A percentile compares a stretch with the other conserved stretches of the same genome.
Evolutionary conservation across 371 early-diverging fungal genomes (phyloP).

Genomic region (Blakeslea trispora): DNA sequence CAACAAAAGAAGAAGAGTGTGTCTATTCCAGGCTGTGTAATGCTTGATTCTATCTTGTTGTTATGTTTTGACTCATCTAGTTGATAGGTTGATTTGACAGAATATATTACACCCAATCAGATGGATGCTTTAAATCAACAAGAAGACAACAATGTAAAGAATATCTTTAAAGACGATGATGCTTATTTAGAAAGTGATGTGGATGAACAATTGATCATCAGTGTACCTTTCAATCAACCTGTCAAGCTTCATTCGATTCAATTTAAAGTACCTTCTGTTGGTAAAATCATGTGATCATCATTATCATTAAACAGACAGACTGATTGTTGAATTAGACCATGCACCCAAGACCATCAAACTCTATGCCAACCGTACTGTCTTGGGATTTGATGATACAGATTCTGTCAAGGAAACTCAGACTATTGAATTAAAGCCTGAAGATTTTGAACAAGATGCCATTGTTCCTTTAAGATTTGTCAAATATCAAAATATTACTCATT

Average conservation of each 20-base stretch:
- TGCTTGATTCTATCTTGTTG: no score
- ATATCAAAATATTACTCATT: slow-evolving; percentile 82
- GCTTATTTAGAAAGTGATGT: slow-evolving; percentile 83
- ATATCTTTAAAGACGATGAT: slow-evolving; percentile 74
- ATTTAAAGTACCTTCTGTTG: slow-evolving; percentile 61
- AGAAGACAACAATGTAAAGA: slow-evolving; percentile 70
- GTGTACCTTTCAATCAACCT: slow-evolving; percentile 85
- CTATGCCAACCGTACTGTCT: slow-evolving; percentile 75
- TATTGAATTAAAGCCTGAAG: slow-evolving; percentile 65
- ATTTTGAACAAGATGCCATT: slow-evolving; percentile 68
- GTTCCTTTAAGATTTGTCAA: slow-evolving; percentile 87
- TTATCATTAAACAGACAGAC: no score
- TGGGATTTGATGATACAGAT: slow-evolving; percentile 91
- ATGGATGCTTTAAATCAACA: slow-evolving; percentile 89
- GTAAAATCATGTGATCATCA: no score
- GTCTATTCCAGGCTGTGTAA: slow-evolving; percentile 61
- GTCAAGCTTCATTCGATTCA: slow-evolving; percentile 90
- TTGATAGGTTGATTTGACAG: slow-evolving; percentile 65
- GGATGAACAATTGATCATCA: slow-evolving; percentile 92
- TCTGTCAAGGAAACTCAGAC: slow-evolving; percentile 73
- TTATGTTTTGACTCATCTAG: background rate
- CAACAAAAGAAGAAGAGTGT: slow-evolving; percentile 40
- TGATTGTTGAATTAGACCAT: no score
- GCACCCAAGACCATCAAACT: slow-evolving; percentile 89
- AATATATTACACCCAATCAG: slow-evolving; percentile 71